Evolutionary conservation across 1,284 basidiomycete species (phyloP), one percentile per base, ranked within the genome.

Genomic region (Sphaerobolus stellatus): DNA sequence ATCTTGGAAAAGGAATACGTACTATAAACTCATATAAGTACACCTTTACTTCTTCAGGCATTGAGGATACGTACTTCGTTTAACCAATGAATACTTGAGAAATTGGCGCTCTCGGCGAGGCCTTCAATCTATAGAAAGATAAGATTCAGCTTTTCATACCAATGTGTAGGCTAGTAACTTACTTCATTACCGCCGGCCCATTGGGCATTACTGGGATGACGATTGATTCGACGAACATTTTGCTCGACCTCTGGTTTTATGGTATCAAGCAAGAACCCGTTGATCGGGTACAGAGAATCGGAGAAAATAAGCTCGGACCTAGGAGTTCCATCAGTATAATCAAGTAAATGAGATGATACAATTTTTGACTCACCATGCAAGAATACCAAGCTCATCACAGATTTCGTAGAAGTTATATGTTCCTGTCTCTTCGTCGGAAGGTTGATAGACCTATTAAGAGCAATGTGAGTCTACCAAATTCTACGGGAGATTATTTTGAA

Each of bases 151-250:
- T 43, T 4, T 43, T 9, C 22, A 22, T 6, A 38, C 36, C 20
- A 27, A 6, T 4, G 4, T 4, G 28, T 24, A 4, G 28, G 3
- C 28, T 4, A 22, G 28, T 24, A 9, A n/a, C 41, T 18, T 30
- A 54, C 52, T 45, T 83, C 82, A 62, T 84, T 83, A 25, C 81
- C 81, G 14, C 80, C 82, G 8, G 81, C 81, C 81, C 83, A 84
- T 52, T 82, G 80, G 3, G 69, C 77, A 60, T 78, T 79, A 63
- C 81, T 83, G 2, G 83, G 80, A 59, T 85, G 83, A 38, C 72
- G 69, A 56, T 82, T 83, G 16, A 82, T 63, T 13, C 81, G 67
- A 14, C 78, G 68, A 18, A 85, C 78, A 52, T 84, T 83, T 68
- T 86, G 79, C 22, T 76, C 68, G 11, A 84, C 77, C 65, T 86